Evolutionary conservation across 73 alveolate species (phyloP), one percentile per base, ranked within the genome.

Genomic region (Paramecium tetraurelia): DNA sequence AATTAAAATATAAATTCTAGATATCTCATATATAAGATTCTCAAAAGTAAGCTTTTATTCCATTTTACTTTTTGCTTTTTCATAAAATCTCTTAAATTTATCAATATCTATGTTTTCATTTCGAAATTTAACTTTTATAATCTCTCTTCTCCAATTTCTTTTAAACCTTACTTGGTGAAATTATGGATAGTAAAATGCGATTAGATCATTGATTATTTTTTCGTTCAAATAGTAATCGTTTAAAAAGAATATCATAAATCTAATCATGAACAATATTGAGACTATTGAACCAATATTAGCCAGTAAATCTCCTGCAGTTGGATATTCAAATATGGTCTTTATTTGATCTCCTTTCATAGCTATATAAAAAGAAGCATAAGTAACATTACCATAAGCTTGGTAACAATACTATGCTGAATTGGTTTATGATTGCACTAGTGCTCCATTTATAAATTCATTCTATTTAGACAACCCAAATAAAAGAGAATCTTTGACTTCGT

Each of bases 11-110:
- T 35, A 72, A 36, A 72, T 1, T 12, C 86, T 20, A 18, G 86
- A 72, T 21, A 72, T 72, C 40, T 72, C 86, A 72, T 72, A 72
- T 72, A 72, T 18, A 14, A 72, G 40, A 38, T 72, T 72, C 10
- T 14, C 12, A 35, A 8, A 29, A 40, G 21, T 14, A 0, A 72
- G 38, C 20, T 72, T 72, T 12, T 7, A 5, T 38, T 38, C 0
- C 1, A 11, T 24, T 21, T 36, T 72, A 16, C 40, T 3, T 0
- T 6, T 14, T 12, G 4, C 21, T 36, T 31, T 72, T 3, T 38
- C 21, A 21, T 36, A 72, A 72, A 72, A 72, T 2, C 5, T 0
- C 11, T 72, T 1, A 8, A 72, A 72, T 16, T 72, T 14, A 12
- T 27, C n/a, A 2, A 33, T 14, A 68, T 68, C 48, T 20, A 68